Evolutionary conservation across 192 early-diverging fungal genomes (phyloP).

Genomic region (Podila epigama): DNA sequence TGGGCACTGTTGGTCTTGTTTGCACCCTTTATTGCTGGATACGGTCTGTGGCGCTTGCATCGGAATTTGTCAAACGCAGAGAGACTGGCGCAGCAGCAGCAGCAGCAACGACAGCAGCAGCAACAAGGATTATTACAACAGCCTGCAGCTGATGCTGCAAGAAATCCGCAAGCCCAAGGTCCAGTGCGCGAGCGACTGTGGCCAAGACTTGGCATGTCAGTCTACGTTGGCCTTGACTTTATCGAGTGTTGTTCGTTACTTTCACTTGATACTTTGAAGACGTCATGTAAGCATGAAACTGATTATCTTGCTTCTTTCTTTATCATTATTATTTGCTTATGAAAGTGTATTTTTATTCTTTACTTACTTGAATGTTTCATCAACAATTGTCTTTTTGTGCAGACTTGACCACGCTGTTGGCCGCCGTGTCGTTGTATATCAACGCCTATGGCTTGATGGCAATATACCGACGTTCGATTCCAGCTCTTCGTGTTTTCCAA

Average conservation of each 20-base stretch:
- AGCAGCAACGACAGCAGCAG: not conserved
- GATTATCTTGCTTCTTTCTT: not conserved
- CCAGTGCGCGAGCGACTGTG: not conserved
- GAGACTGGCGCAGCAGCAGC: not conserved
- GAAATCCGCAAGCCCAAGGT: not conserved
- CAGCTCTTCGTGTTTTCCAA: not conserved
- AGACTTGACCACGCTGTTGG: no score
- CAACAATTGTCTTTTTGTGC: no score
- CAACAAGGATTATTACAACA: not conserved
- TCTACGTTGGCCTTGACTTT: not conserved
- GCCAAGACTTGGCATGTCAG: not conserved
- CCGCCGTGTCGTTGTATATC: not conserved
- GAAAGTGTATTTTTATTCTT: no score
- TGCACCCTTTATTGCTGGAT: not conserved
- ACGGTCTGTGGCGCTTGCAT: not conserved
- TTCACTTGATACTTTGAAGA: no score
- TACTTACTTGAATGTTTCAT: no score
- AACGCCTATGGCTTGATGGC: not conserved
- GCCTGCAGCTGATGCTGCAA: not conserved
- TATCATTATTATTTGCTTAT: no score
- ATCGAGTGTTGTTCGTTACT: no score
- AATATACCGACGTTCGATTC: not conserved
- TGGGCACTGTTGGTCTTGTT: not conserved
- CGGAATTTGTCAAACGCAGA: not conserved
- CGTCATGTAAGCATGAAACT: not conserved